Evolutionary conservation across 2,329 filamentous ascomycete genomes (phyloP), one percentile per base, ranked within the genome.

Genomic region (Epichloe aotearoae): DNA sequence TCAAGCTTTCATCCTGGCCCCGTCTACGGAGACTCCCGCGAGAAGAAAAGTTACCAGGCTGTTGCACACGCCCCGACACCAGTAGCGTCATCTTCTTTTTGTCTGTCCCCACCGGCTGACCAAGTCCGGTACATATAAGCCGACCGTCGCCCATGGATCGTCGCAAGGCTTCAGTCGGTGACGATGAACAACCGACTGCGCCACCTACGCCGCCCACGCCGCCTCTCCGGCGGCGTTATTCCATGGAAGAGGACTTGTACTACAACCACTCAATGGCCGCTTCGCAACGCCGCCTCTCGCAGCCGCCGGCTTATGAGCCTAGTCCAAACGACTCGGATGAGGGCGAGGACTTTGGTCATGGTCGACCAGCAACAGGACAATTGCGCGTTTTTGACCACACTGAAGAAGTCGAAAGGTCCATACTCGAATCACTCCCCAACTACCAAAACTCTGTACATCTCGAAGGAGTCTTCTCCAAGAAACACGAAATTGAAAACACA

Each of bases 401-500:
- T 37, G 45, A 52, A 47, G 64, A 70, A 54, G 65, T 67, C 49
- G 61, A 66, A 38, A 76, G 80, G 55, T 58, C 62, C 33, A 65
- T 23, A 12, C 34, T n/a, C 36, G 55, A 57, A 23, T 46, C 47
- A 14, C 47, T 81, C 37, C 79, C 80, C n/a, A 58, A 62, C 23
- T 83, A 83, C 61, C 75, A 75, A 46, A 79, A 72, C 58, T 73
- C 71, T 59, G 72, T 83, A 50, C 67, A 70, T 50, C 64, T 79
- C 46, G 74, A 80, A 60, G 76, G 72, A 26, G 69, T 82, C 5
- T 82, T 83, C 59, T 67, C 73, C 56, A 75, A 75, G 61, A 85
- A 84, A 66, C 76, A 80, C 68, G 83, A 87, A 64, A 74, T 86
- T 51, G 74, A 80, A 54, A 75, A 81, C 52, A 78, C 81, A 5